phyloP scores from a whole-genome alignment of 106 monocot genomes.

The Apostasia ramifera region DNA sequence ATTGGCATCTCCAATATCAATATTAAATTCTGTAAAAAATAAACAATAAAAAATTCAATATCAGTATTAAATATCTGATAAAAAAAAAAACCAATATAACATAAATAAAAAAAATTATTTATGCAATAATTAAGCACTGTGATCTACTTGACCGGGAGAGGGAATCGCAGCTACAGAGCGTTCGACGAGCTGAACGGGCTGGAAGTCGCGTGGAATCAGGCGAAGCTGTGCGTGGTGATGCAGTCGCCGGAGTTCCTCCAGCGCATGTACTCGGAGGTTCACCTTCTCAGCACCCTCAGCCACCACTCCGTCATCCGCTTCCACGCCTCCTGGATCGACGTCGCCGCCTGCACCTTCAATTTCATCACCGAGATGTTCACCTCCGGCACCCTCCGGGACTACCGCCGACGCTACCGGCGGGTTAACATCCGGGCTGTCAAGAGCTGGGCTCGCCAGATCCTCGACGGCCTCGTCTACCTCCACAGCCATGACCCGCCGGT shows the following conservation, averaged over 20 bases:
- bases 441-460: constrained; percentile 80
- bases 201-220: constrained; percentile 98
- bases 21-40: too few species aligned
- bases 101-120: background rate
- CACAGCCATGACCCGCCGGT: constrained; percentile 81
- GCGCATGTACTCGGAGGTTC: constrained; percentile 88
- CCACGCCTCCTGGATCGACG: constrained; percentile 76
- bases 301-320: constrained; percentile 83
- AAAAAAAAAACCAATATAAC: background rate
- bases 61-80: background rate
- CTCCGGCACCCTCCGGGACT: constrained; percentile 93
- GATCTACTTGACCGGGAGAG: constrained; percentile 20
- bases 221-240: constrained; percentile 58
- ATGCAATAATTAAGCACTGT: background rate
- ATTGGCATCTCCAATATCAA: background rate
- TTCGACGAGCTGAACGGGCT: constrained; percentile 78
- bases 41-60: background rate
- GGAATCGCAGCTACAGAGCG: constrained; percentile 60
- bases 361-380: constrained; percentile 99
- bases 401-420: constrained; percentile 61
- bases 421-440: constrained; percentile 71
- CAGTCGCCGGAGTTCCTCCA: constrained; percentile 68
- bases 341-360: constrained; percentile 63
- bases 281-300: constrained; percentile 66
- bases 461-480: constrained; percentile 72